Evolutionary conservation across 1,284 basidiomycete genomes (phyloP).

Genomic region (Sparassis latifolia): DNA sequence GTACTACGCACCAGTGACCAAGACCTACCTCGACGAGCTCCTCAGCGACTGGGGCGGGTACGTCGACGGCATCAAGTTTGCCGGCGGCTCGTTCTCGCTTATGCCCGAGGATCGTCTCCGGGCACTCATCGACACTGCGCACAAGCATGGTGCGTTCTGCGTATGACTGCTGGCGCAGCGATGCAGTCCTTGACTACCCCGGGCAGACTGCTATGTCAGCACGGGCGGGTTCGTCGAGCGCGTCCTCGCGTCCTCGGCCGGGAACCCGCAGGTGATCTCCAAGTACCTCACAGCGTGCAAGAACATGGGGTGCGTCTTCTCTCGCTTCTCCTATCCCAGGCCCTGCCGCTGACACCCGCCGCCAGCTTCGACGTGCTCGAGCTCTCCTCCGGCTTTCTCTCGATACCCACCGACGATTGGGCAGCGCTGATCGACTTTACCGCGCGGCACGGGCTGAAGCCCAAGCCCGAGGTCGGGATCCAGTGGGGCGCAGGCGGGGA

Average conservation of each 20-base stretch:
- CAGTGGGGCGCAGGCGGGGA: conserved; percentile 40
- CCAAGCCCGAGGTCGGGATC: conserved; percentile 41
- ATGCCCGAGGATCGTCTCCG: conserved; percentile 35
- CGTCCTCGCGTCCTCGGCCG: conserved; percentile 32
- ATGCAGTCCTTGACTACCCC: neutral
- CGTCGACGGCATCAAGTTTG: conserved; percentile 42
- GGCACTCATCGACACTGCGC: conserved; percentile 32
- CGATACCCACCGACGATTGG: conserved; percentile 40
- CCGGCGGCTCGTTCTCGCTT: conserved; percentile 38
- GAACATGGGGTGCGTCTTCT: conserved; percentile 27
- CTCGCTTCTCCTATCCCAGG: neutral
- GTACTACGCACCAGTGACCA: conserved; percentile 34
- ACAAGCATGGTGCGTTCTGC: conserved; percentile 29
- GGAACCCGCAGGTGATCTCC: conserved; percentile 28
- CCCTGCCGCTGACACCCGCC: neutral
- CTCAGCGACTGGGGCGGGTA: conserved; percentile 35
- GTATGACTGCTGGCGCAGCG: neutral
- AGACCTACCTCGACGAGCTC: conserved; percentile 33
- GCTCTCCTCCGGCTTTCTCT: conserved; percentile 40
- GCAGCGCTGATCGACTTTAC: conserved; percentile 35
- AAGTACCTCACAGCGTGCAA: conserved; percentile 36
- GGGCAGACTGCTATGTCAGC: conserved; percentile 31
- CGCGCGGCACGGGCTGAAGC: conserved; percentile 34
- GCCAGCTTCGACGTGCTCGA: conserved; percentile 39
- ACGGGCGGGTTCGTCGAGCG: conserved; percentile 40